These are phyloP conservation scores for Zygotorulaspora florentina DNA, from an alignment of 805 yeast species.

Conservation along the genomic window DNA sequence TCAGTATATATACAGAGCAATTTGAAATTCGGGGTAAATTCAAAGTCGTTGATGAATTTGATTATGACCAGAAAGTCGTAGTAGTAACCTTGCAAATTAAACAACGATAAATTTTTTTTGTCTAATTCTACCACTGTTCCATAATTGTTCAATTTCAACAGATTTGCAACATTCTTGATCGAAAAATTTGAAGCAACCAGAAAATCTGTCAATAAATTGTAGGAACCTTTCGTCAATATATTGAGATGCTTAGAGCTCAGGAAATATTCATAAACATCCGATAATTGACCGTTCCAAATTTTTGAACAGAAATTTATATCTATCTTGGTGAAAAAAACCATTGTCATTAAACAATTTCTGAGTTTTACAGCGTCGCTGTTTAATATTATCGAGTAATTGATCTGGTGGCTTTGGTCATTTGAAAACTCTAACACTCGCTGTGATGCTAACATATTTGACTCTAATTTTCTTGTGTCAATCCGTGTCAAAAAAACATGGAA, in stretches of 20 bases:
- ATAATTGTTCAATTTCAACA: constrained; percentile 19
- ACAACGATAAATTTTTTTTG: constrained; percentile 23
- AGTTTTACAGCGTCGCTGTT: constrained; percentile 24
- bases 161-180: constrained; percentile 29
- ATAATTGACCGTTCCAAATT: constrained; percentile 25
- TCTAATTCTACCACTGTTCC: constrained; percentile 18
- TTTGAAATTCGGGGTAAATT: constrained; percentile 34
- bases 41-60: constrained; percentile 33
- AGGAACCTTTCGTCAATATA: constrained; percentile 28
- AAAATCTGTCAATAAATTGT: constrained; percentile 28
- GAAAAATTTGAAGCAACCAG: constrained; percentile 33
- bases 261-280: constrained; percentile 22
- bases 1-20: constrained; percentile 31
- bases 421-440: constrained; percentile 2
- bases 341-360: constrained; percentile 31
- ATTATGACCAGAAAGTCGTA: constrained; percentile 30
- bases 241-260: constrained; percentile 22
- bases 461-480: constrained; percentile 30
- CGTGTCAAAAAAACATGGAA: constrained; percentile 29
- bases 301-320: constrained; percentile 24
- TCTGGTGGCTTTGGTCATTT: not conserved
- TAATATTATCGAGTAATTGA: constrained; percentile 8
- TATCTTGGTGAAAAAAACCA: constrained; percentile 25
- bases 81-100: constrained; percentile 31
- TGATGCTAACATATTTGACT: constrained; percentile 18